These are phyloP conservation scores for Cladosporium colombiae DNA, from an alignment of 2,329 filamentous ascomycete species.

Conservation along the genomic window DNA sequence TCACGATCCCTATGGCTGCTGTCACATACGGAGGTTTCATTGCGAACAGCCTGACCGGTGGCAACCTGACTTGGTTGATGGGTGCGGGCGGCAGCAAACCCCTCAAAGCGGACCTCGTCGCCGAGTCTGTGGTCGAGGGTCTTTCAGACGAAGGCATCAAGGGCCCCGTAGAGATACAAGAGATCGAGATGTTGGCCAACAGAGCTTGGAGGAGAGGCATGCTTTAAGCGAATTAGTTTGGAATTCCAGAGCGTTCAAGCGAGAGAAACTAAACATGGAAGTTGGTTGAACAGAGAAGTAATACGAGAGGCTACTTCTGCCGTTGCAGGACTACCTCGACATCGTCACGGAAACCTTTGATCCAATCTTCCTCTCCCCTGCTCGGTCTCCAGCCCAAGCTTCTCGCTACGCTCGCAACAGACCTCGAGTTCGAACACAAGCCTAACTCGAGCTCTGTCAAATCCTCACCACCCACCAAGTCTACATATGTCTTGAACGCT, in stretches of 20 bases:
- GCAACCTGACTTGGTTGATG: conserved; percentile 73
- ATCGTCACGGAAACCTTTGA: conserved; percentile 14
- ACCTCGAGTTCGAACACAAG: conserved; percentile 32
- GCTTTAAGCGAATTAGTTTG: conserved; percentile 56
- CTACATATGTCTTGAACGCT: neutral
- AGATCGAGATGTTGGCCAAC: conserved; percentile 79
- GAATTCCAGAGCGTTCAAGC: neutral
- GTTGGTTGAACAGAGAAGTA: neutral
- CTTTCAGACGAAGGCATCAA: conserved; percentile 70
- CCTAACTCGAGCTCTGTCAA: conserved; percentile 38
- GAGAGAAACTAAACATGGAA: neutral
- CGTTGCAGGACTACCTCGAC: neutral
- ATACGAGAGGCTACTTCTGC: neutral
- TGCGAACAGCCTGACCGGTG: conserved; percentile 76
- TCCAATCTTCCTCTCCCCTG: conserved; percentile 20
- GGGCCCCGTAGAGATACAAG: conserved; percentile 74
- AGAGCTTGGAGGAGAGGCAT: conserved; percentile 88
- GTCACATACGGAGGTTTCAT: conserved; percentile 72
- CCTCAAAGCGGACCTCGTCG: conserved; percentile 81
- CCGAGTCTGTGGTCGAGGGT: conserved; percentile 86
- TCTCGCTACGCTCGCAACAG: conserved; percentile 20
- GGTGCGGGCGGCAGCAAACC: conserved; percentile 84
- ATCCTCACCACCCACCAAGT: conserved; percentile 24
- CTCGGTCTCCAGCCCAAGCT: conserved; percentile 25
- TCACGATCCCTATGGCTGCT: conserved; percentile 84